Evolutionary conservation across 2,329 filamentous ascomycete species (phyloP).

Genomic region (Grosmannia serpens): DNA sequence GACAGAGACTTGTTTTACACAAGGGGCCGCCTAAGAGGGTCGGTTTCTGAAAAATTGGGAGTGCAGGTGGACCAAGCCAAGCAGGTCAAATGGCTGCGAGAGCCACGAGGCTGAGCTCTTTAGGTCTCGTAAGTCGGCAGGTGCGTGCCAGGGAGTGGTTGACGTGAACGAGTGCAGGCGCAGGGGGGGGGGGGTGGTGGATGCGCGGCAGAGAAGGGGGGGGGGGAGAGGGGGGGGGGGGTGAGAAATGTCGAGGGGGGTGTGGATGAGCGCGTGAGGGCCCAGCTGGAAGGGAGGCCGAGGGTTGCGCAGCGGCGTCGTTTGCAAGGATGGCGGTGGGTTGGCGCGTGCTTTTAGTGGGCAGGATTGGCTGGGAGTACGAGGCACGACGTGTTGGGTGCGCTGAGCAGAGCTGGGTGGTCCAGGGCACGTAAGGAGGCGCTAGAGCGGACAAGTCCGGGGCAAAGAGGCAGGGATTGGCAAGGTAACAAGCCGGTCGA

Average conservation of each 20-base stretch:
- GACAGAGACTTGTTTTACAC: slow-evolving; percentile 4
- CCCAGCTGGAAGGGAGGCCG: slow-evolving; percentile 5
- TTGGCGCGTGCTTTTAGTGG: not conserved
- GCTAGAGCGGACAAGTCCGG: slow-evolving; percentile 6
- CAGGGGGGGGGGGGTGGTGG: not conserved
- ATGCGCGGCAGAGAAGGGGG: too few species aligned
- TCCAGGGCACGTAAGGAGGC: slow-evolving; percentile 6
- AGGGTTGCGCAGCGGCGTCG: not conserved
- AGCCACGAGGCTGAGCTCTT: slow-evolving; percentile 13
- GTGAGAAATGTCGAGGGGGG: not conserved
- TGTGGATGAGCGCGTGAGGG: not conserved
- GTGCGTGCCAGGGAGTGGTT: slow-evolving; percentile 10
- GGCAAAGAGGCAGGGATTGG: slow-evolving; percentile 4
- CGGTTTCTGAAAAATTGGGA: slow-evolving; percentile 1
- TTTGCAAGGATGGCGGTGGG: not conserved
- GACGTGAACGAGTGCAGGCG: slow-evolving; percentile 5
- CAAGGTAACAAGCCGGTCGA: not conserved
- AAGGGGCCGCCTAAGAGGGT: slow-evolving; percentile 1
- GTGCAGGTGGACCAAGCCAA: not conserved
- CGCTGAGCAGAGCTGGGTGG: not conserved
- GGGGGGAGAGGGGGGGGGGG: not conserved
- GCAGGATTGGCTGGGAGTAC: not conserved
- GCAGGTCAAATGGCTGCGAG: not conserved
- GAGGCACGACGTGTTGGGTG: not conserved
- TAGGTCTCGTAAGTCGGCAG: not conserved